Conservation (phyloP, 2,329 filamentous ascomycete genomes). For the Verticillium dahliae region DNA sequence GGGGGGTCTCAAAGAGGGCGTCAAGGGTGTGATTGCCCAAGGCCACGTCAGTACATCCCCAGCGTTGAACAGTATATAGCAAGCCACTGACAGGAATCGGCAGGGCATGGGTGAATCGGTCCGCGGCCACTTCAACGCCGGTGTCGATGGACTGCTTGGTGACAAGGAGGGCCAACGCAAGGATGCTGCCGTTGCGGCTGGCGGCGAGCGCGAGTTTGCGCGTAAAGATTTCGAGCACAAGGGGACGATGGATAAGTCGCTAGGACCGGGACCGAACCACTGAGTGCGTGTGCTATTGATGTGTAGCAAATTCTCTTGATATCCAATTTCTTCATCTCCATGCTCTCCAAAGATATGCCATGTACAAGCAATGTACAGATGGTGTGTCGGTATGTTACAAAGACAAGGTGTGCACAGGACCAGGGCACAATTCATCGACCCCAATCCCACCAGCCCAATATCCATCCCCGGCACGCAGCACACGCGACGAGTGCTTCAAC, state of each 20-base stretch:
- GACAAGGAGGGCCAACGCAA: slow-evolving; percentile 25
- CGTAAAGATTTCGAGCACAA: slow-evolving; percentile 9
- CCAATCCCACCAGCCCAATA: background rate
- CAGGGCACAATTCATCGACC: background rate
- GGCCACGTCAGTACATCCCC: slow-evolving; percentile 4
- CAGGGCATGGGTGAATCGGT: slow-evolving; percentile 10
- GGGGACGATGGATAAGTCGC: slow-evolving; percentile 7
- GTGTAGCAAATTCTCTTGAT: background rate
- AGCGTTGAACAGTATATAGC: too few relatives aligned
- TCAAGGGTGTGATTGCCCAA: slow-evolving; percentile 11
- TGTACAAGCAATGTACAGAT: background rate
- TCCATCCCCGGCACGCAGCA: slow-evolving; percentile 2
- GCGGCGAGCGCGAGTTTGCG: slow-evolving; percentile 10
- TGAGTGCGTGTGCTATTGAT: background rate
- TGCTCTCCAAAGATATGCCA: background rate
- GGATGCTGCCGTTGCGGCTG: slow-evolving; percentile 18
- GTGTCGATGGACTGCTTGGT: slow-evolving; percentile 19
- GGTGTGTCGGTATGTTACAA: background rate
- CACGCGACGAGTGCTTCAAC: slow-evolving; percentile 6
- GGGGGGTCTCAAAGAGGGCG: slow-evolving; percentile 2
- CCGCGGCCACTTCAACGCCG: slow-evolving; percentile 24
- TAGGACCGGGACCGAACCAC: background rate
- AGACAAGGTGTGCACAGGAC: too few relatives aligned
- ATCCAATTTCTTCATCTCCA: background rate
- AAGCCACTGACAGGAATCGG: background rate